phyloP scores from a whole-genome alignment of 371 early-diverging fungal species.

The Rhizopus sp. region DNA sequence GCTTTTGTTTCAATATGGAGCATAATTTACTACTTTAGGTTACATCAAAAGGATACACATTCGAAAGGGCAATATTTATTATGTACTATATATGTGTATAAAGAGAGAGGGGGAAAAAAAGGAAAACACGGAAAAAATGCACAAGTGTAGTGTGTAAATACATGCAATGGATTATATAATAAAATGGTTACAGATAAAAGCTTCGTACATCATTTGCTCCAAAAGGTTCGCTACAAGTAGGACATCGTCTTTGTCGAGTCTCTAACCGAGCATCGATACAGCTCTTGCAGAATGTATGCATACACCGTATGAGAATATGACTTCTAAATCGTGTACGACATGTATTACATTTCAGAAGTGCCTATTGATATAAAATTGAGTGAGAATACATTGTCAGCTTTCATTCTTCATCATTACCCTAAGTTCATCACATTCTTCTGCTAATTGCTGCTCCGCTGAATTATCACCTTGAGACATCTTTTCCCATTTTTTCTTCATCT shows the following conservation, averaged over 20 bases:
- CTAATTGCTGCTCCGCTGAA: constrained; percentile 54
- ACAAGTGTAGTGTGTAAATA: no score
- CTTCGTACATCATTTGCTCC: constrained; percentile 88
- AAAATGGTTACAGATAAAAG: constrained; percentile 76
- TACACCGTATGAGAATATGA: constrained; percentile 83
- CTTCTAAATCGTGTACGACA: constrained; percentile 87
- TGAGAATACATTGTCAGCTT: not conserved
- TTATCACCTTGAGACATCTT: constrained; percentile 50
- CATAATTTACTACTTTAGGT: no score
- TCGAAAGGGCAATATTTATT: no score
- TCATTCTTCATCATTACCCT: constrained; percentile 24
- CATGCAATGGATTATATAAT: not conserved
- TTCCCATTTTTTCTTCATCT: constrained; percentile 60
- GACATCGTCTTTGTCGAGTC: constrained; percentile 97
- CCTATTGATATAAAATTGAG: constrained; percentile 45
- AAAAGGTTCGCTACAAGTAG: constrained; percentile 94
- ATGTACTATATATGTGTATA: no score
- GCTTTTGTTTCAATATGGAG: no score
- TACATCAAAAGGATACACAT: no score
- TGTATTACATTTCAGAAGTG: constrained; percentile 84
- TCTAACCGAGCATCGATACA: constrained; percentile 92
- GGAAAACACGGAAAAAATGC: no score
- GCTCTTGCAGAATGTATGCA: constrained; percentile 96
- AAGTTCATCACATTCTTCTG: constrained; percentile 48
- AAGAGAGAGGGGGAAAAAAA: no score